Evolutionary conservation across 257 asterid genomes (phyloP), one percentile per base, ranked within the genome.

Genomic region (Fraxinus anomala): DNA sequence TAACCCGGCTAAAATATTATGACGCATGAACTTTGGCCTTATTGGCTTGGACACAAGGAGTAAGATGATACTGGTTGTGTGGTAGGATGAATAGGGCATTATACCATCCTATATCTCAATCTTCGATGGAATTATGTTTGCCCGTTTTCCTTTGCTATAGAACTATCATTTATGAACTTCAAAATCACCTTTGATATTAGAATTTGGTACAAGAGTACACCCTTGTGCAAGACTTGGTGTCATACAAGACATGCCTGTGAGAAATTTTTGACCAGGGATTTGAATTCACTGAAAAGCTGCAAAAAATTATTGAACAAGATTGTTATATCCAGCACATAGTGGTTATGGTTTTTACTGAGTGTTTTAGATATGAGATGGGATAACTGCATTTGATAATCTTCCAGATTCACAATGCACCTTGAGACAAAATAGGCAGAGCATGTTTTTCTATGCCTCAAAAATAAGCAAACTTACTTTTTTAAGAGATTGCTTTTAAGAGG

Each of bases 1-100:
- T 90, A 83, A 79, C 31, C 33, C 39, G 6, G 16, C 69, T 13
- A 3, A 63, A 26, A 4, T 24, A 63, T 12, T 56, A n/a, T 42
- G n/a, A 63, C 17, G 11, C 14, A 63, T 23, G 21, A 59, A 61
- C 33, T 6, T 54, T 17, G 23, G 65, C 65, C 11, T 54, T 54
- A 33, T 12, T 61, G 5, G 33, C 17, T 23, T 4, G 69, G 34
- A 24, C 19, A 26, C 16, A 2, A 24, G 31, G 69, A 23, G 16
- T 63, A 24, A 63, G 69, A 63, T 26, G 21, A 63, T 63, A 19
- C 17, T 26, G 1, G 4, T 63, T 23, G 30, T 63, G 31, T 24
- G 31, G 69, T 24, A 10, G 69, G 69, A 63, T 63, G 69, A 26
- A 63, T 63, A 63, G 19, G 36, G 34, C 6, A 10, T 24, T 63